These are phyloP conservation scores for Alternaria arbusti DNA, from an alignment of 2,329 filamentous ascomycete species.

Conservation along the genomic window DNA sequence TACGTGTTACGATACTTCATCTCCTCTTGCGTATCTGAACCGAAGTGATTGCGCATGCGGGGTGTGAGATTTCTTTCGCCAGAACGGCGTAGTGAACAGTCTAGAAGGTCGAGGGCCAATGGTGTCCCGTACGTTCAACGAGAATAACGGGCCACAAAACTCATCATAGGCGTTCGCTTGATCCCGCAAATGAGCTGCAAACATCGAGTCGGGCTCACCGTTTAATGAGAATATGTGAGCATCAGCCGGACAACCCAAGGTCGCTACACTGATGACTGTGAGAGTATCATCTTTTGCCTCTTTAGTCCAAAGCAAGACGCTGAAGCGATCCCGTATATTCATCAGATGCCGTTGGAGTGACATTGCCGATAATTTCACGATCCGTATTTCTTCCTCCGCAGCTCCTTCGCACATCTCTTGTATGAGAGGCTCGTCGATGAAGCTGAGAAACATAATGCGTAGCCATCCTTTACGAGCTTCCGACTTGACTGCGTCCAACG, in stretches of 20 bases:
- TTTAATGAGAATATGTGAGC: background rate
- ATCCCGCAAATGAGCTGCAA: background rate
- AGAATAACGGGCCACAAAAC: background rate
- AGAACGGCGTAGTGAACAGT: background rate
- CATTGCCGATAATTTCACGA: fast-evolving
- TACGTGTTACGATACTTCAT: background rate
- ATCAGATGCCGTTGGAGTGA: background rate
- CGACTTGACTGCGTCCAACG: background rate
- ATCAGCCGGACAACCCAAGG: fast-evolving
- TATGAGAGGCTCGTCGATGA: background rate
- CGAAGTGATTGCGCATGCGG: background rate
- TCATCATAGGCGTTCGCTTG: background rate
- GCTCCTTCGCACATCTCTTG: background rate
- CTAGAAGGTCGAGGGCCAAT: background rate
- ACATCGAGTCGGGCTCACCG: background rate
- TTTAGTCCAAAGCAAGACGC: background rate
- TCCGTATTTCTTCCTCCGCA: background rate
- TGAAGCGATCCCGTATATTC: background rate
- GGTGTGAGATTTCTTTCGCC: background rate
- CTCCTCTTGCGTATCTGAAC: background rate
- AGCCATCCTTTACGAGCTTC: background rate
- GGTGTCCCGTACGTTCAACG: background rate
- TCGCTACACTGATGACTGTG: background rate
- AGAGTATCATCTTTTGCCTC: fast-evolving
- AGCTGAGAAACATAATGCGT: background rate